Conservation (phyloP, 352 stramenopile species). For the Pythium coloratum region DNA sequence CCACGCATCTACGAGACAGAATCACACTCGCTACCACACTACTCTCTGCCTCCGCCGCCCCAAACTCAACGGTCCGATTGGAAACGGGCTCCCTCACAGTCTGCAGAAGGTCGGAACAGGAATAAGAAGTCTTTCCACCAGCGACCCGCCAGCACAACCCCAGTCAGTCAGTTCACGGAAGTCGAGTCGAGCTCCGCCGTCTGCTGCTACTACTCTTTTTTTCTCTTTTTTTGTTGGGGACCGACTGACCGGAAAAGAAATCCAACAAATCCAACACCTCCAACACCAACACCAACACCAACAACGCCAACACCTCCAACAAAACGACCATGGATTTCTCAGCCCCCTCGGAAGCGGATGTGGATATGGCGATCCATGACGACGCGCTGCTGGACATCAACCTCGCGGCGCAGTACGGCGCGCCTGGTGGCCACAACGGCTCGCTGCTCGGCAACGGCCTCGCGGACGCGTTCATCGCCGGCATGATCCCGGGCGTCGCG, state of each 20-base stretch:
- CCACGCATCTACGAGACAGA: background rate
- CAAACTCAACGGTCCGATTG: conserved; percentile 2
- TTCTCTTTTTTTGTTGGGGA: background rate
- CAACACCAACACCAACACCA: conserved; percentile 5
- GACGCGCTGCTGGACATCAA: conserved; percentile 56
- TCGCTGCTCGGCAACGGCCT: conserved; percentile 31
- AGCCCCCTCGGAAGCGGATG: conserved; percentile 50
- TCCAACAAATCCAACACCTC: conserved; percentile 4
- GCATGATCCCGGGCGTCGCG: conserved; percentile 44
- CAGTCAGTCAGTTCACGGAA: conserved; percentile 22
- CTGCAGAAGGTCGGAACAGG: conserved; percentile 17
- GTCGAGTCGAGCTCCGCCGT: conserved; percentile 8
- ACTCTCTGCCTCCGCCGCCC: background rate
- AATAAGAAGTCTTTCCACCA: conserved; percentile 23
- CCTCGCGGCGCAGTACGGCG: conserved; percentile 44
- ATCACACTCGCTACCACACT: background rate
- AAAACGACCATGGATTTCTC: conserved; percentile 55
- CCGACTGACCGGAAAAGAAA: conserved; percentile 14
- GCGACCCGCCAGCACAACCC: conserved; percentile 1
- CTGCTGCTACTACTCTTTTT: background rate
- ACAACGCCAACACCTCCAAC: background rate
- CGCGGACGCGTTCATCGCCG: conserved; percentile 47
- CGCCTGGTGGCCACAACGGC: conserved; percentile 3
- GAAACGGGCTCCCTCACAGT: conserved; percentile 4
- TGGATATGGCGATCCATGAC: conserved; percentile 77